Evolutionary conservation across 371 early-diverging fungal species (phyloP).

Genomic region (Fennellomyces sp.): DNA sequence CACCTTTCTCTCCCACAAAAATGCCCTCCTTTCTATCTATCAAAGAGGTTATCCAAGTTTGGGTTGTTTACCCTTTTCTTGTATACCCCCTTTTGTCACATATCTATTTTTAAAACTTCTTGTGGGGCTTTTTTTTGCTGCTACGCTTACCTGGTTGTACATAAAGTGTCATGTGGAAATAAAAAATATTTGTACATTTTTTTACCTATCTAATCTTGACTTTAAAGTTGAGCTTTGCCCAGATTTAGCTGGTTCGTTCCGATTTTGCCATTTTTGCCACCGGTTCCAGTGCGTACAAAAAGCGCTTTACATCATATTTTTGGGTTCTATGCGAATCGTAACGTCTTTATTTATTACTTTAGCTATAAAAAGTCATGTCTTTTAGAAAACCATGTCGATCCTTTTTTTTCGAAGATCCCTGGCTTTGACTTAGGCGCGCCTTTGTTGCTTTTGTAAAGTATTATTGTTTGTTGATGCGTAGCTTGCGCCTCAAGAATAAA

Average conservation of each 20-base stretch:
- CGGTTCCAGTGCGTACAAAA: background rate
- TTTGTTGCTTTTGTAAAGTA: no score
- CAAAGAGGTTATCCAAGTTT: conserved; percentile 3
- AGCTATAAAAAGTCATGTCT: no score
- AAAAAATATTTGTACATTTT: conserved; percentile 3
- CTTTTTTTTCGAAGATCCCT: no score
- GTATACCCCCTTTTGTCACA: conserved; percentile 2
- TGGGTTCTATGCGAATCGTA: no score
- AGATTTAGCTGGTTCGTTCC: background rate
- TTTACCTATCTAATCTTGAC: background rate
- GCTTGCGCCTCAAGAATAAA: no score
- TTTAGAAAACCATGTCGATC: no score
- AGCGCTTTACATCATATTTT: background rate
- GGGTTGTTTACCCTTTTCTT: background rate
- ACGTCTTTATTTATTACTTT: no score
- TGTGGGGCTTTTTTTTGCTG: background rate
- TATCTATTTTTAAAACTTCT: background rate
- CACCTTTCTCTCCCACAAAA: background rate
- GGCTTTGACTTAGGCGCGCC: no score
- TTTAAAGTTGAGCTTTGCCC: background rate
- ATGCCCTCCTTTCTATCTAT: background rate
- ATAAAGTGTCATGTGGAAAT: conserved; percentile 6
- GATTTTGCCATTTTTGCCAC: conserved; percentile 1
- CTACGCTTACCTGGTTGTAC: background rate
- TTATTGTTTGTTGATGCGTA: no score